Conservation (phyloP, 2,329 filamentous ascomycete species). For the Dryadomyces quercivorus region DNA sequence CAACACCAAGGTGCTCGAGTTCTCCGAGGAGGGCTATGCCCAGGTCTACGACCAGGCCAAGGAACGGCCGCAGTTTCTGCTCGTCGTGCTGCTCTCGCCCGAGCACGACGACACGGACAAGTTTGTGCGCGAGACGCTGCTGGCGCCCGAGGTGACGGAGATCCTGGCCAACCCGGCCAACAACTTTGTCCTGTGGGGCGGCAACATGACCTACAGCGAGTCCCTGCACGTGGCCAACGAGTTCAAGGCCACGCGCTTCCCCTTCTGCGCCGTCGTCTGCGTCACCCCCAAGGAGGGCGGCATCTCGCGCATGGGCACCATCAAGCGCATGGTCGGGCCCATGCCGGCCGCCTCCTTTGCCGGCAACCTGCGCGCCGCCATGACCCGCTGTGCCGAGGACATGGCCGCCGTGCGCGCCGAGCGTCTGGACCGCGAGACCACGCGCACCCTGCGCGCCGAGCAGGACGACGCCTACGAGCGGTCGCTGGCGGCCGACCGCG, state of each 20-base stretch:
- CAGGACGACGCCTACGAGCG: slow-evolving; percentile 92
- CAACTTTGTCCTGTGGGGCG: slow-evolving; percentile 82
- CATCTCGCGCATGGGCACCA: slow-evolving; percentile 80
- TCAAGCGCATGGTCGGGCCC: slow-evolving; percentile 65
- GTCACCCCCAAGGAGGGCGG: slow-evolving; percentile 62
- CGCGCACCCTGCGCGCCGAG: slow-evolving; percentile 69
- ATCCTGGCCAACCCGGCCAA: slow-evolving; percentile 66
- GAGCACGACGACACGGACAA: slow-evolving; percentile 85
- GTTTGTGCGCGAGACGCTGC: slow-evolving; percentile 73
- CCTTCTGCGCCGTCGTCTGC: slow-evolving; percentile 75
- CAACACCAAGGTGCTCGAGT: slow-evolving; percentile 57
- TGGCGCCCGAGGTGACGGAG: slow-evolving; percentile 58
- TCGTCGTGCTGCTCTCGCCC: slow-evolving; percentile 80
- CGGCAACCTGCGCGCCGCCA: slow-evolving; percentile 59
- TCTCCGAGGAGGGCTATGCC: slow-evolving; percentile 81
- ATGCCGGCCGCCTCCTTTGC: slow-evolving; percentile 60
- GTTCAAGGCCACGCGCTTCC: slow-evolving; percentile 82
- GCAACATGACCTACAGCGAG: slow-evolving; percentile 85
- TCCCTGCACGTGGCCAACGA: slow-evolving; percentile 87
- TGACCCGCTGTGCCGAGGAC: slow-evolving; percentile 64
- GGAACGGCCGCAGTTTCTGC: slow-evolving; percentile 76
- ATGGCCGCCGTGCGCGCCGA: slow-evolving; percentile 64
- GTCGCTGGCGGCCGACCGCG: slow-evolving; percentile 75
- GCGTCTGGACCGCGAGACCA: slow-evolving; percentile 66
- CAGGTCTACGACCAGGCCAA: slow-evolving; percentile 85